Evolutionary conservation across 805 yeast species (phyloP).

Genomic region (Wickerhamiella australiensis): DNA sequence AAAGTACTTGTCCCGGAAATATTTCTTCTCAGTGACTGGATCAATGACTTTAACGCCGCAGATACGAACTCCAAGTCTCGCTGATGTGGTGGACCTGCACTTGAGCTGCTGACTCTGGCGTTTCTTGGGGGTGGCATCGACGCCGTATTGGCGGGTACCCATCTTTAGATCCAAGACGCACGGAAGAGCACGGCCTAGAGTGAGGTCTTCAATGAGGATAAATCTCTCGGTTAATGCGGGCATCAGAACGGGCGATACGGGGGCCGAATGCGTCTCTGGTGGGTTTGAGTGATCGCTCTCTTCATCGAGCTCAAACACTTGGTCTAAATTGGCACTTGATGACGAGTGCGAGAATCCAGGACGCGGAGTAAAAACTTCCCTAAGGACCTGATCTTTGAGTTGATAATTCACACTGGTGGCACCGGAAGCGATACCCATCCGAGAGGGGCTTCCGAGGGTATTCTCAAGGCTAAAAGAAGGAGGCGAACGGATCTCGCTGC

Average conservation of each 20-base stretch:
- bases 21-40: conserved; percentile 33
- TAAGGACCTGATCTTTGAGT: conserved; percentile 55
- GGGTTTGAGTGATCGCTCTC: background rate
- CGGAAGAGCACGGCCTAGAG: conserved; percentile 68
- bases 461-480: background rate
- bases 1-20: conserved; percentile 79
- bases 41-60: conserved; percentile 93
- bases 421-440: conserved; percentile 27
- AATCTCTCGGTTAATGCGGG: conserved; percentile 55
- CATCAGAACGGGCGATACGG: conserved; percentile 8
- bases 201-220: conserved; percentile 78
- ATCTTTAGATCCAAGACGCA: conserved; percentile 90
- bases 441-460: conserved; percentile 4
- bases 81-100: conserved; percentile 70
- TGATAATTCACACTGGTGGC: conserved; percentile 61
- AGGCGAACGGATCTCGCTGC: conserved; percentile 3
- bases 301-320: conserved; percentile 11
- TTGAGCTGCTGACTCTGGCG: conserved; percentile 68
- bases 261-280: conserved; percentile 10
- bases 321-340: background rate
- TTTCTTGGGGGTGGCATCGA: conserved; percentile 69
- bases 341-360: background rate
- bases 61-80: conserved; percentile 74
- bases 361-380: conserved; percentile 46
- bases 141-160: conserved; percentile 98